These are phyloP conservation scores for Cajanus cajan DNA, from an alignment of 306 rosid species.

Conservation along the genomic window DNA sequence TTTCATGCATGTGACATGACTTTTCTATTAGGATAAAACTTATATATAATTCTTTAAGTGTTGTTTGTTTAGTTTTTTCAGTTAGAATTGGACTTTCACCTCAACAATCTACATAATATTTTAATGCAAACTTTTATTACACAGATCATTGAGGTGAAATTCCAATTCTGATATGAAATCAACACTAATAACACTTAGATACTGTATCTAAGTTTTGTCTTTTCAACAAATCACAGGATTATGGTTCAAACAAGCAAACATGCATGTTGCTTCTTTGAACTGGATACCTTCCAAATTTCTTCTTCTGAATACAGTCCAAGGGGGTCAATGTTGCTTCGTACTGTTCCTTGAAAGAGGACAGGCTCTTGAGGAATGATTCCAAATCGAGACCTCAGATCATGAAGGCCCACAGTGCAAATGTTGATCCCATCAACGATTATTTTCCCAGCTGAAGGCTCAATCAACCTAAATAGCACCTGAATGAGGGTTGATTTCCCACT, in stretches of 20 bases:
- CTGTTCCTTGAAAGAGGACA: slow-evolving; percentile 85
- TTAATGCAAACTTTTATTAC: not conserved
- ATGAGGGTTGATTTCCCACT: slow-evolving; percentile 88
- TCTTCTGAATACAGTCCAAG: slow-evolving; percentile 67
- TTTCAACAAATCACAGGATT: not conserved
- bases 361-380: slow-evolving; percentile 97
- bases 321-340: slow-evolving; percentile 81
- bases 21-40: not conserved
- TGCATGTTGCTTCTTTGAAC: not conserved
- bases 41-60: not conserved
- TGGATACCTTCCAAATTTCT: slow-evolving; percentile 83
- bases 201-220: not conserved
- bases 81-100: not conserved
- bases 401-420: slow-evolving; percentile 66
- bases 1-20: not conserved
- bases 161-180: not conserved
- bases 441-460: slow-evolving; percentile 79
- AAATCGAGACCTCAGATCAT: slow-evolving; percentile 79
- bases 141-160: not conserved
- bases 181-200: not conserved
- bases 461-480: slow-evolving; percentile 84
- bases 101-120: not conserved
- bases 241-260: not conserved
- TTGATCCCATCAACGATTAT: slow-evolving; percentile 69
- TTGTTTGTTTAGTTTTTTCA: too few relatives aligned